A percentile compares a stretch with the other conserved stretches of the same genome.
phyloP scores from a whole-genome alignment of 352 stramenopile species.

The Phytophthora europaea region DNA sequence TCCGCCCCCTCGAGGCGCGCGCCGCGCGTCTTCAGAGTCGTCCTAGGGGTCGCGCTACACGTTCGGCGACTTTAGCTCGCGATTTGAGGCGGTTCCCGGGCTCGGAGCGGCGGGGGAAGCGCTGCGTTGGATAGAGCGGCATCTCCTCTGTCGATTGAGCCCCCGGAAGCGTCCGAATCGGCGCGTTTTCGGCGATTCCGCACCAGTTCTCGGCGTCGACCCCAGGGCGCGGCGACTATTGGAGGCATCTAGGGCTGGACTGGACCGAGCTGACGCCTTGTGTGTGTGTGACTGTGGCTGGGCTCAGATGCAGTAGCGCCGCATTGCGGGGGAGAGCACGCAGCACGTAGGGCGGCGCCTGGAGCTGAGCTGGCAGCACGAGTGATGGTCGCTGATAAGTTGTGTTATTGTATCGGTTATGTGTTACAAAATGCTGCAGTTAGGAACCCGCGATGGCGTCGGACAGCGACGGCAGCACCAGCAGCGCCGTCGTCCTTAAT shows the following conservation, averaged over 20 bases:
- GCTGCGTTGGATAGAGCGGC: conserved; percentile 16
- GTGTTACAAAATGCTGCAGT: conserved; percentile 37
- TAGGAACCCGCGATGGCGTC: conserved; percentile 62
- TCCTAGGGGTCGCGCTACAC: conserved; percentile 20
- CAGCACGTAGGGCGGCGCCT: conserved; percentile 32
- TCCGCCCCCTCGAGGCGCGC: conserved; percentile 35
- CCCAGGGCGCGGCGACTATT: not conserved
- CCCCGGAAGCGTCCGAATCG: conserved; percentile 19
- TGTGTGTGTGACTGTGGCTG: conserved; percentile 24
- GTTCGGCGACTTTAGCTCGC: conserved; percentile 1
- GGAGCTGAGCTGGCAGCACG: not conserved
- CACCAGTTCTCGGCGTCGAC: not conserved
- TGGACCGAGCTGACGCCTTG: conserved; percentile 16
- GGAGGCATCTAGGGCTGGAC: not conserved
- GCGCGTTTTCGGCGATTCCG: conserved; percentile 27
- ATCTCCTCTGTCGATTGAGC: conserved; percentile 34
- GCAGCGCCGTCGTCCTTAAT: conserved; percentile 53
- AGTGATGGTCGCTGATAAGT: conserved; percentile 37
- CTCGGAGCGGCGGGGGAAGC: conserved; percentile 18
- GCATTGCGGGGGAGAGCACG: conserved; percentile 30
- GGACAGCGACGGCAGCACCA: conserved; percentile 48
- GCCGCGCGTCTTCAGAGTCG: conserved; percentile 27
- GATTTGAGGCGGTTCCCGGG: conserved; percentile 10
- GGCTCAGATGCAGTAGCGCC: conserved; percentile 44
- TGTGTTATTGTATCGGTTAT: conserved; percentile 39